Conservation (phyloP, 202 grass and related monocot genomes). For the Dendrocalamus latiflorus region DNA sequence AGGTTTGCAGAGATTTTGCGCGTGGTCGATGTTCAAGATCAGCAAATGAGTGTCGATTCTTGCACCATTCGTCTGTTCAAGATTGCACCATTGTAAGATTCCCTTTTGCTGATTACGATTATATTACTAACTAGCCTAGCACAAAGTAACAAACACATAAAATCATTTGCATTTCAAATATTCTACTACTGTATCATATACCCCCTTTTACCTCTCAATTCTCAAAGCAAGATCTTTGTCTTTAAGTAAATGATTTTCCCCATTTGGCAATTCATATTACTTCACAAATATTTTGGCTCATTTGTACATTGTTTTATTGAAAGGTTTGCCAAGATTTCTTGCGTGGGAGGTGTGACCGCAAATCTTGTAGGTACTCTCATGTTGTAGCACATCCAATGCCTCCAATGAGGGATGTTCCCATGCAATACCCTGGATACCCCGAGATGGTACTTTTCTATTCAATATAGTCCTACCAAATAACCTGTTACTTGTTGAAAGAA, state of each 20-base stretch:
- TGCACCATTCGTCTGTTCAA: constrained; percentile 54
- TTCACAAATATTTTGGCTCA: background rate
- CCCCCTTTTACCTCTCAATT: background rate
- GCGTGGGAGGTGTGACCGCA: too few species aligned
- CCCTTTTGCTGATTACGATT: background rate
- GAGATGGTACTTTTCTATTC: constrained; percentile 37
- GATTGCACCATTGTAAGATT: constrained; percentile 46
- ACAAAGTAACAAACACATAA: background rate
- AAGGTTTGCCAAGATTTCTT: constrained; percentile 79
- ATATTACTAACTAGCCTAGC: constrained; percentile 4
- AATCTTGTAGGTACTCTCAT: constrained; percentile 66
- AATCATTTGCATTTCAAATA: background rate
- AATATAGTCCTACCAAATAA: background rate
- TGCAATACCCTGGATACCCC: constrained; percentile 48
- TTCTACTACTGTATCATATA: background rate
- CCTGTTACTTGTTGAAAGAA: background rate
- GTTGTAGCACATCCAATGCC: constrained; percentile 31
- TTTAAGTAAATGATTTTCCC: background rate
- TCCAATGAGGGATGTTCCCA: constrained; percentile 46
- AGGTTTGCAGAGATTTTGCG: constrained; percentile 61
- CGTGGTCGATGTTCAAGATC: constrained; percentile 62
- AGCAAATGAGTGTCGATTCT: constrained; percentile 54
- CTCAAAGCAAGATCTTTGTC: background rate
- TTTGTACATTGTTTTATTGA: background rate
- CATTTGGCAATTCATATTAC: constrained; percentile 8